phyloP scores from a whole-genome alignment of 306 rosid species.

The Trichosanthes cucumerina region DNA sequence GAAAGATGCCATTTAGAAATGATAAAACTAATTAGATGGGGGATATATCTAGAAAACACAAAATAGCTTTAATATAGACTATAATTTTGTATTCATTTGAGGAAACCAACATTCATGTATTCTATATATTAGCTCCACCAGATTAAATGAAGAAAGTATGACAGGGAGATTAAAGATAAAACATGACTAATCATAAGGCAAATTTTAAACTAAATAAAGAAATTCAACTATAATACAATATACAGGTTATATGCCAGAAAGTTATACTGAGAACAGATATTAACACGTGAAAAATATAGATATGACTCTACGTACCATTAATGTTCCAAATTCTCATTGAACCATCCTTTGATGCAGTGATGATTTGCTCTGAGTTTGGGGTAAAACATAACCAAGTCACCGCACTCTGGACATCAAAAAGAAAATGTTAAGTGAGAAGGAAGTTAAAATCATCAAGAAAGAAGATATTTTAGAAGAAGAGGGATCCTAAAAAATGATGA shows the following conservation, averaged over 20 bases:
- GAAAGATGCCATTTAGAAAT: not conserved
- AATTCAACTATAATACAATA: not conserved
- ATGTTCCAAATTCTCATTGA: conserved; percentile 92
- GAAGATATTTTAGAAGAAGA: not conserved
- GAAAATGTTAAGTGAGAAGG: not conserved
- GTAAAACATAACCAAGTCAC: conserved; percentile 96
- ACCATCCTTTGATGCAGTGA: conserved; percentile 94
- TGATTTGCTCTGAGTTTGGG: conserved; percentile 76
- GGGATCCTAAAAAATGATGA: not conserved
- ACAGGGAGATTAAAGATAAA: not conserved
- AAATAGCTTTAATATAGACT: not conserved
- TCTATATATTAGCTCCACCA: not conserved
- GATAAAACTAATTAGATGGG: not conserved
- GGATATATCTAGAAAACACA: not conserved
- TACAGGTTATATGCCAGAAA: not conserved
- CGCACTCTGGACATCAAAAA: conserved; percentile 61
- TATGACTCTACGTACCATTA: conserved; percentile 48
- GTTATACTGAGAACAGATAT: not conserved
- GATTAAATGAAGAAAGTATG: not conserved
- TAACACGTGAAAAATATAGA: conserved; percentile 6
- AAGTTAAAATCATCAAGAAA: not conserved
- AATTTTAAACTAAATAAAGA: not conserved
- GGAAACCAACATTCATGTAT: not conserved
- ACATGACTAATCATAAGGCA: not conserved
- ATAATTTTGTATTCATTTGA: not conserved